phyloP scores from a whole-genome alignment of 1,139 yeast genomes.

The Spencermartinsiella ligniputridi region DNA sequence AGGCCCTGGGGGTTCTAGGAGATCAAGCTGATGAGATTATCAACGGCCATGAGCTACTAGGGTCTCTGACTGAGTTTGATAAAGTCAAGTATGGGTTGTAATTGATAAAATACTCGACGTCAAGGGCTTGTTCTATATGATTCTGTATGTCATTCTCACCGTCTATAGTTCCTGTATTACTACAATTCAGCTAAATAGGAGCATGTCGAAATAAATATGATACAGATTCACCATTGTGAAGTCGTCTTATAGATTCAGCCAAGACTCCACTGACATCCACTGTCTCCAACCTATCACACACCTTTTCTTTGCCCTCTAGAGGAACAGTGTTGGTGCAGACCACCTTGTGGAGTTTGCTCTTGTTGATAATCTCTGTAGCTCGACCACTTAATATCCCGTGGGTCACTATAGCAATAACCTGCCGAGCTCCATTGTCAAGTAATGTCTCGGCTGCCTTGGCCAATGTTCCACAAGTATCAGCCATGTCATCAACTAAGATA shows the following conservation, averaged over 20 bases:
- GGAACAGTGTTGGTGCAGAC: constrained; percentile 97
- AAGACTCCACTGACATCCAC: constrained; percentile 85
- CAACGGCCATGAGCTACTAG: constrained; percentile 50
- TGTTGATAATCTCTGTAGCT: constrained; percentile 79
- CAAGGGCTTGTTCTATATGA: too few relatives aligned
- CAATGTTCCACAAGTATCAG: constrained; percentile 96
- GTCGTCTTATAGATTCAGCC: constrained; percentile 93
- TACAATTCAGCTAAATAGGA: constrained; percentile 28
- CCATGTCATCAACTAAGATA: constrained; percentile 95
- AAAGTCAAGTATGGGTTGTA: constrained; percentile 41
- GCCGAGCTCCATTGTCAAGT: constrained; percentile 71
- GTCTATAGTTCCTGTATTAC: too few relatives aligned
- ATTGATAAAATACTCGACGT: too few relatives aligned
- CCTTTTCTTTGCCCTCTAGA: constrained; percentile 64
- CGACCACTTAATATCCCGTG: constrained; percentile 90
- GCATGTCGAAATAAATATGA: constrained; percentile 77
- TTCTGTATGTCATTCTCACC: too few relatives aligned
- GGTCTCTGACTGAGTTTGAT: constrained; percentile 52
- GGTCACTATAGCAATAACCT: constrained; percentile 91
- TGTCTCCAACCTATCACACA: constrained; percentile 72
- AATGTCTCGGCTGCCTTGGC: constrained; percentile 94
- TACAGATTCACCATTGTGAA: constrained; percentile 93
- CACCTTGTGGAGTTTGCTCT: constrained; percentile 69
- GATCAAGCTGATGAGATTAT: constrained; percentile 41
- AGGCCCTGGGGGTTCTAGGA: constrained; percentile 54